A percentile compares a stretch with the other conserved stretches of the same genome.
phyloP scores from a whole-genome alignment of 441 rosid genomes.

The Corymbia calophylla region DNA sequence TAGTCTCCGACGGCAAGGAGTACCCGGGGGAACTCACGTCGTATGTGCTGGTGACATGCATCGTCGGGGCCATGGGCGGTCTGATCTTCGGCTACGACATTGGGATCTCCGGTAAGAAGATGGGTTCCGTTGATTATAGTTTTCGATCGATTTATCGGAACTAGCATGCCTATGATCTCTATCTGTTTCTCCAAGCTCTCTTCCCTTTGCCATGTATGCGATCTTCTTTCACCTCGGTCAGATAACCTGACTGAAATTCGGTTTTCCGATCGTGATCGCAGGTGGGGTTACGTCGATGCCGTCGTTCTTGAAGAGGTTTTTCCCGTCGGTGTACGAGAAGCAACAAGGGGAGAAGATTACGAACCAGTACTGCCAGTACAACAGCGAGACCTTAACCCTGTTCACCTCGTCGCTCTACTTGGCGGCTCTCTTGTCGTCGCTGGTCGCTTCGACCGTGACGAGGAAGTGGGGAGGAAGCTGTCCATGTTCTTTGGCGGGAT shows the following conservation, averaged over 20 bases:
- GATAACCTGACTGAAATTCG: background rate
- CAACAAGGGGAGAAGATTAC: constrained; percentile 26
- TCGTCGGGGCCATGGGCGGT: constrained; percentile 95
- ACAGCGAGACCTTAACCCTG: constrained; percentile 58
- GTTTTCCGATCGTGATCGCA: background rate
- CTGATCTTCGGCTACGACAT: constrained; percentile 93
- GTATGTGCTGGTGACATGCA: constrained; percentile 62
- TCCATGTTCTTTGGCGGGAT: constrained; percentile 70
- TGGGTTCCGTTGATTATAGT: background rate
- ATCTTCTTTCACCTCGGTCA: background rate
- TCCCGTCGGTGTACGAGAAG: constrained; percentile 51
- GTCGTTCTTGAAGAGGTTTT: constrained; percentile 55
- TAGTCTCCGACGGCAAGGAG: constrained; percentile 30
- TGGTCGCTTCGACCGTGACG: constrained; percentile 51
- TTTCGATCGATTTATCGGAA: background rate
- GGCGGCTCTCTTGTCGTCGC: constrained; percentile 64
- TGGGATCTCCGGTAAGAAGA: constrained; percentile 68
- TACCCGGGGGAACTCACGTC: constrained; percentile 89
- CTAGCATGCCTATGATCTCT: background rate
- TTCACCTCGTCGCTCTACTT: constrained; percentile 89
- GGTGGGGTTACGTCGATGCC: constrained; percentile 95
- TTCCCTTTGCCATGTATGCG: background rate
- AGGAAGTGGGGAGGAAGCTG: constrained; percentile 43
- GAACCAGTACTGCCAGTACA: constrained; percentile 77
- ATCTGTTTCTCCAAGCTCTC: background rate